Evolutionary conservation across 805 yeast genomes (phyloP), one percentile per base, ranked within the genome.

Genomic region (Scheffersomyces stipitis): DNA sequence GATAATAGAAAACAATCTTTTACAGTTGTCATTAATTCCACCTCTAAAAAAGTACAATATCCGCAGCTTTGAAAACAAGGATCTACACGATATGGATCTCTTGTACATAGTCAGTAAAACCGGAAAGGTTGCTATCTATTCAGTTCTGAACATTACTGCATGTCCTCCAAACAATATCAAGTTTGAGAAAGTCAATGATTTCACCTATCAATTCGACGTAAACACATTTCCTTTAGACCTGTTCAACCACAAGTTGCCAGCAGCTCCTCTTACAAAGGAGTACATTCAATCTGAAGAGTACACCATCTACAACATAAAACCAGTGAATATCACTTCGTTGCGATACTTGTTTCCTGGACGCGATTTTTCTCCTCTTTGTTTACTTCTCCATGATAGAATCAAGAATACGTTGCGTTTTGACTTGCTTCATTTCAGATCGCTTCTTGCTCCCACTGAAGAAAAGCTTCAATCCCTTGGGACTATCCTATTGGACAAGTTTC

Each of bases 131-230:
- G 61, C 64, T 2, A 49, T 79, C 0, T 73, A 70, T 48, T 62
- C 75, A 2, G 48, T 85, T 24, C 66, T 69, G 15, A 78, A 81
- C 49, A 51, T 83, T 10, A 66, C 77, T 1, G 56, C 61, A 15
- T 64, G 65, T 42, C 84, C 85, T 1, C 87, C 88, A 17, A 73
- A 73, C 37, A 65, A 72, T 23, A 64, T 81, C 42, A 46, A 54
- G 15, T 64, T 75, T 18, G 66, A 63, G 15, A 59, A 61, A 32
- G 38, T 82, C 17, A 45, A 42, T 14, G 40, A 44, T 10, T 42
- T 42, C 7, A 13, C 32, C 12, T 38, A 46, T 12, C 29, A 35
- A 13, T 44, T 51, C 18, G 40, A 40, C 5, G 18, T 23, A 4
- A 39, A 44, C 35, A 34, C 43, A 23, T 54, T 49, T 38, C 56